Evolutionary conservation across 1,139 yeast species (phyloP).

Genomic region (Williopsis jadinii): DNA sequence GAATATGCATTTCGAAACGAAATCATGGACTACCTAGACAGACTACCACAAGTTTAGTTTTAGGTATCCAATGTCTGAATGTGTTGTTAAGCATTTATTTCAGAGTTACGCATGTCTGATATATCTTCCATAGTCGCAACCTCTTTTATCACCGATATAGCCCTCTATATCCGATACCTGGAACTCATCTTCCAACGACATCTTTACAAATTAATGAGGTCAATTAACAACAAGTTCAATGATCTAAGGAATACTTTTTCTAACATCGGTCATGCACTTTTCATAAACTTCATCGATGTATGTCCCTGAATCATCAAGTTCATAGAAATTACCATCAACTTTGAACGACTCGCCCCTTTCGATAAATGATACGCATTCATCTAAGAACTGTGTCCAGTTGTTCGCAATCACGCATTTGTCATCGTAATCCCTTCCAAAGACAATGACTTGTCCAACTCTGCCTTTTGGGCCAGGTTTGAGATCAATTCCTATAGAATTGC

Average conservation of each 20-base stretch:
- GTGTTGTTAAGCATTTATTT: no score
- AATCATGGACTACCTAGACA: no score
- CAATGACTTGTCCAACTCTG: conserved; percentile 53
- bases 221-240: conserved; percentile 5
- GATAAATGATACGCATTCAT: conserved; percentile 40
- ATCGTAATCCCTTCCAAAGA: conserved; percentile 52
- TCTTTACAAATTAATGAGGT: no score
- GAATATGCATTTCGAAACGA: no score
- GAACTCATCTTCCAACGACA: no score
- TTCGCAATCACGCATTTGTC: conserved; percentile 54
- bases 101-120: no score
- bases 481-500: conserved; percentile 58
- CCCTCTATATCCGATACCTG: no score
- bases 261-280: conserved; percentile 3
- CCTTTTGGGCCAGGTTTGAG: conserved; percentile 58
- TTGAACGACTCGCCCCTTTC: conserved; percentile 47
- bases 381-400: conserved; percentile 39
- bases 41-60: no score
- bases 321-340: conserved; percentile 38
- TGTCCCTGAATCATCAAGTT: conserved; percentile 36
- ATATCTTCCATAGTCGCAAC: no score
- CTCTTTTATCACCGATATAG: no score
- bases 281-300: conserved; percentile 10
- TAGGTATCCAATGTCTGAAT: no score
- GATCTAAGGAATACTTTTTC: neutral